Conservation (phyloP, 106 monocot genomes). For the Dendrobium huoshanense region DNA sequence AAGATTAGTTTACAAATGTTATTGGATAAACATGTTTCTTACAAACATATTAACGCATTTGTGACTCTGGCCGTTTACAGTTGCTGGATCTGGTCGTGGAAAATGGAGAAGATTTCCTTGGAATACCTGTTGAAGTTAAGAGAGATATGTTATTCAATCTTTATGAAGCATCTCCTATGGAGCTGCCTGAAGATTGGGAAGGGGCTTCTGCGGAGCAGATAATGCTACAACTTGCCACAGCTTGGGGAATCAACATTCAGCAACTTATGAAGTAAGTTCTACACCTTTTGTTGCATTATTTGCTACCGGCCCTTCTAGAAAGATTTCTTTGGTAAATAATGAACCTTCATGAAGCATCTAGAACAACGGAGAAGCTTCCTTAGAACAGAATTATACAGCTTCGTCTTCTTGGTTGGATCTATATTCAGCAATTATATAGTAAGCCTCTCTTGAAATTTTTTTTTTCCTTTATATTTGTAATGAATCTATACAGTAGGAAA, state of each 20-base stretch:
- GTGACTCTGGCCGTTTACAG: constrained; percentile 18
- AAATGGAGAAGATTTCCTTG: constrained; percentile 45
- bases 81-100: constrained; percentile 47
- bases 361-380: no score
- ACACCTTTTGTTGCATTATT: not conserved
- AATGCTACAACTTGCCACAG: constrained; percentile 52
- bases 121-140: constrained; percentile 41
- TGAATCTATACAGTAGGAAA: no score
- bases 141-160: constrained; percentile 49
- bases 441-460: no score
- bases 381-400: no score
- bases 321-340: no score
- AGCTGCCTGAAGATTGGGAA: constrained; percentile 67
- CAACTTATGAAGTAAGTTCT: constrained; percentile 41
- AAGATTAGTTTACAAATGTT: not conserved
- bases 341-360: no score
- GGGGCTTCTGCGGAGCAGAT: constrained; percentile 48
- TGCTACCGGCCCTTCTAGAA: not conserved
- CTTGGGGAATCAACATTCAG: constrained; percentile 62
- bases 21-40: not conserved
- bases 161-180: constrained; percentile 36
- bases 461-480: no score
- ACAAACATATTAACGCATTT: not conserved
- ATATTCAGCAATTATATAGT: no score
- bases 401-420: no score